These are phyloP conservation scores for Geum urbanum DNA, from an alignment of 306 rosid genomes.

Conservation along the genomic window DNA sequence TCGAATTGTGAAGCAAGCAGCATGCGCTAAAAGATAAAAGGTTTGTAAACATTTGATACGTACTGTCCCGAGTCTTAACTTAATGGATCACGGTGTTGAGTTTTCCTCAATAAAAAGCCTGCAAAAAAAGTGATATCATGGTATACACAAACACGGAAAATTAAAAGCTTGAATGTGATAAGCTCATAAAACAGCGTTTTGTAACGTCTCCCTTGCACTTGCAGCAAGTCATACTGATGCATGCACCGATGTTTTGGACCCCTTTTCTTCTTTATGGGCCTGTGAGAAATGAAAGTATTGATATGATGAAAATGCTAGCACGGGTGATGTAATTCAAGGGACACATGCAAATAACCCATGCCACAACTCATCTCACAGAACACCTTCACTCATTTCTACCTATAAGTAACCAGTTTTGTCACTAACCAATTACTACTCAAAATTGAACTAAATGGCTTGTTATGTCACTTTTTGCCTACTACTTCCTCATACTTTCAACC, in stretches of 20 bases:
- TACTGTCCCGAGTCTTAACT: neutral
- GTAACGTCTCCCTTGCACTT: neutral
- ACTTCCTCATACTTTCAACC: neutral
- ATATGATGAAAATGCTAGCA: neutral
- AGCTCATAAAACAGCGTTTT: neutral
- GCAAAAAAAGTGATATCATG: neutral
- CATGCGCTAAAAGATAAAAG: neutral
- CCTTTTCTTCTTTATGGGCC: neutral
- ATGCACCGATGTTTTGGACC: neutral
- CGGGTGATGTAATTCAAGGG: neutral
- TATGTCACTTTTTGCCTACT: slow-evolving; percentile 1
- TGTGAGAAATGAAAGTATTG: neutral
- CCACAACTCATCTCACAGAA: neutral
- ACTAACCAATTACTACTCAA: neutral
- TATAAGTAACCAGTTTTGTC: neutral
- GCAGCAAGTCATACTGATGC: neutral
- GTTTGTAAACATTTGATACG: neutral
- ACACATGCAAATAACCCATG: neutral
- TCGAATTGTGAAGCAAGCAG: neutral
- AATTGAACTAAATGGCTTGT: slow-evolving; percentile 3
- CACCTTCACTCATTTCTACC: neutral
- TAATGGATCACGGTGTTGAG: neutral
- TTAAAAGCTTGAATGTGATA: neutral
- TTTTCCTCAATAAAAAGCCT: too few relatives aligned
- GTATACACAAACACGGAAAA: neutral